Evolutionary conservation across 2,329 filamentous ascomycete genomes (phyloP), one percentile per base, ranked within the genome.

Genomic region (Parastagonospora nodorum): DNA sequence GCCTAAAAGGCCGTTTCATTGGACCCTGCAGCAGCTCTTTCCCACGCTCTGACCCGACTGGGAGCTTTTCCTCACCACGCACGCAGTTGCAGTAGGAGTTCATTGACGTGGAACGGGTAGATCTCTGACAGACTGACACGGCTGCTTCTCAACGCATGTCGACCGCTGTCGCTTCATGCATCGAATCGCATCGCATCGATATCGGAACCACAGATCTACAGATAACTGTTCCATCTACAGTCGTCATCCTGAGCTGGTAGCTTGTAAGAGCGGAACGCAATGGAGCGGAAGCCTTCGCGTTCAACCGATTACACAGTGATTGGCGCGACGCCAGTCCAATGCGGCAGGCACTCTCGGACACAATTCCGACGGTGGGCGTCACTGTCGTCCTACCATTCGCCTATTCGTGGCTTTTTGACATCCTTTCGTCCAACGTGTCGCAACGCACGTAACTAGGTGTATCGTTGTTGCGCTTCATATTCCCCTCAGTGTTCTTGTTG

Each of bases 1-100:
- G 24, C 47, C 45, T 45, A 53, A 51, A 51, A 42, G 42, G 32
- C 50, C 53, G 43, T 56, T 28, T 57, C 55, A 61, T 60, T 65
- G 60, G 64, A 66, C 64, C 64, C 63, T 67, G 64, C 60, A 66
- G 61, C 53, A 48, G 60, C 38, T 8, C 3, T 16, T 14, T 51
- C 57, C 57, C 60, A 56, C 55, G 53, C 43, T 35, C 14, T 56
- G 48, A 42, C 50, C 42, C 35, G 29, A 53, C 39, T 38, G 44
- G 56, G 55, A 29, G 42, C 54, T 39, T 33, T 45, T 47, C 46
- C 33, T 42, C 39, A 29, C 29, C 35, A 39, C 31, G 44, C 38
- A 53, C 53, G 48, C 42, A 48, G 45, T 51, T 48, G 56, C 47
- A 44, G 19, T 3, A 24, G 19, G 19, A 61, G 45, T 53, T 59